These are phyloP conservation scores for Phytophthora uliginosa DNA, from an alignment of 352 stramenopile species.

Conservation along the genomic window DNA sequence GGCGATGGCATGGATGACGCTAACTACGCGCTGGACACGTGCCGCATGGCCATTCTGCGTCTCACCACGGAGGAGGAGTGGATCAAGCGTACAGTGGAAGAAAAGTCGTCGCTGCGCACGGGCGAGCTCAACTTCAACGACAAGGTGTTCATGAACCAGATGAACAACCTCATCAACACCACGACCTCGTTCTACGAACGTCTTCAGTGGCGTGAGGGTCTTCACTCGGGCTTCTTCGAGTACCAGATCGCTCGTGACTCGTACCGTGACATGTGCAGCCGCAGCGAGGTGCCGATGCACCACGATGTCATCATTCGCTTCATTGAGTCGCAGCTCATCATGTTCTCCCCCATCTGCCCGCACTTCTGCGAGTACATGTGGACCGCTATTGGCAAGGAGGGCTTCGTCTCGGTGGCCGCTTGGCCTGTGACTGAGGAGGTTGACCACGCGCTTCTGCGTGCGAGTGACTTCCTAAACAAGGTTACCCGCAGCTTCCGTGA, in stretches of 20 bases:
- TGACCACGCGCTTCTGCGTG: slow-evolving; percentile 94
- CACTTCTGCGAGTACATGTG: slow-evolving; percentile 97
- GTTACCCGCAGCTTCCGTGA: slow-evolving; percentile 94
- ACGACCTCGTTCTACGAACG: slow-evolving; percentile 91
- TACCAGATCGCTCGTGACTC: slow-evolving; percentile 98
- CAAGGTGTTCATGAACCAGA: slow-evolving; percentile 98
- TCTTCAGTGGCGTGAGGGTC: slow-evolving; percentile 97
- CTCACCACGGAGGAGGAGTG: slow-evolving; percentile 98
- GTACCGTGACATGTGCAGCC: slow-evolving; percentile 97
- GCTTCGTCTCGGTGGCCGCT: slow-evolving; percentile 90
- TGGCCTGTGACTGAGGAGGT: slow-evolving; percentile 92
- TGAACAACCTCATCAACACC: slow-evolving; percentile 95
- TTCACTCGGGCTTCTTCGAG: slow-evolving; percentile 99
- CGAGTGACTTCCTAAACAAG: slow-evolving; percentile 95
- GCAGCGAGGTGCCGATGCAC: slow-evolving; percentile 92
- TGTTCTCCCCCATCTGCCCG: slow-evolving; percentile 97
- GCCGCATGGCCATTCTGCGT: slow-evolving; percentile 97
- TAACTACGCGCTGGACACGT: slow-evolving; percentile 99
- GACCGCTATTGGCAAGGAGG: slow-evolving; percentile 93
- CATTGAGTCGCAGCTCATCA: slow-evolving; percentile 94
- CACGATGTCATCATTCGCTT: slow-evolving; percentile 94
- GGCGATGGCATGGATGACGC: slow-evolving; percentile 99
- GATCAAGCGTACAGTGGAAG: slow-evolving; percentile 95
- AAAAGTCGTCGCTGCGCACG: slow-evolving; percentile 86
- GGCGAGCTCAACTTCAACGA: slow-evolving; percentile 93